Base-by-base conservation (phyloP, 306 rosid species). In the Urtica urens region DNA sequence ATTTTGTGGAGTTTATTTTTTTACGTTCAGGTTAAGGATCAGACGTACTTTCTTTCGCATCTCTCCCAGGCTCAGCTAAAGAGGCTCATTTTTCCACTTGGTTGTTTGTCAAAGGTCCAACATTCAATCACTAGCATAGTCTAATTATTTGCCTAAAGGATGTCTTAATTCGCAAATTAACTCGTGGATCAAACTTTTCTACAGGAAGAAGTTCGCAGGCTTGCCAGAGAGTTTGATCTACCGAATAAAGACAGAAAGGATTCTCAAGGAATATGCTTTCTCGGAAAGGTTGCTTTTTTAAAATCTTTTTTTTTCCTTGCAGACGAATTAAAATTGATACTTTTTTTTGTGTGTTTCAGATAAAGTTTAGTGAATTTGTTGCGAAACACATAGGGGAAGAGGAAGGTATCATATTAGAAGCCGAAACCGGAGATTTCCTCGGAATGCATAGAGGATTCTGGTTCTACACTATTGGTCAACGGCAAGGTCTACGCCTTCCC, bases 191-290 rank as follows among this genome's bases (percentile, higher is more conserved):
- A 52, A 50, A 45, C 35, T 34, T 44, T 29, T 71, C 43, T 68
- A 58, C 62, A 90, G 97, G 87, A 81, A 39, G 90, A 81, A 70
- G 97, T 90, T 58, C 94, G 97, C 21, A 66, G 51, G 62, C 93
- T 88, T 66, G 97, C 94, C n/a, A 66, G 66, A 29, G 60, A 57
- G 58, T 85, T 84, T 64, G 81, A 81, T 78, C 71, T 90, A 18
- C 95, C 93, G 20, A 90, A 90, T 48, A 90, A 81, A 69, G 85
- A 77, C 55, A 79, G 95, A 65, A 90, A 77, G 76, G 97, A 90
- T 71, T 90, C 97, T 16, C 97, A 84, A 72, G 97, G 97, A 68
- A 84, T 90, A 72, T 90, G 97, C 71, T 90, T 81, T 77, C 79
- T 90, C 42, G 97, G 97, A 51, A 84, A 90, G 97, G 97, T 90